Conservation (phyloP, 148 eudicot genomes). For the Nepenthes gracilis region DNA sequence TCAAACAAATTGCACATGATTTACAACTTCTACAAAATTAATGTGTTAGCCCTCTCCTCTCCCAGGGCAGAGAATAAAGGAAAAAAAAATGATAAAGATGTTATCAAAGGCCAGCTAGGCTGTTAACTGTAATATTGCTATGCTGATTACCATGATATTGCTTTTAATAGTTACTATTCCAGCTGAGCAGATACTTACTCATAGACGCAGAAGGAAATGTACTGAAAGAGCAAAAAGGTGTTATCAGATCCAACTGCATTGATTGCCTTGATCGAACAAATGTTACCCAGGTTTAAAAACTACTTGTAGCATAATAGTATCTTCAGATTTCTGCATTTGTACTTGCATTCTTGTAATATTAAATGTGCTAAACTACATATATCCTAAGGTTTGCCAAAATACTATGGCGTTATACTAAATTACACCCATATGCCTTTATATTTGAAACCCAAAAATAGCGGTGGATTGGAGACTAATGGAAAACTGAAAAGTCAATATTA, state of each 20-base stretch:
- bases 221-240: conserved; percentile 63
- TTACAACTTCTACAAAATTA: neutral
- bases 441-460: too few species aligned
- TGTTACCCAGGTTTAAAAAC: conserved; percentile 76
- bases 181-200: conserved; percentile 85
- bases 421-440: too few species aligned
- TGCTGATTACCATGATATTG: conserved; percentile 13
- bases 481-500: too few species aligned
- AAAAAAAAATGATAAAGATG: neutral
- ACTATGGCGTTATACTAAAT: too few species aligned
- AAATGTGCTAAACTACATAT: too few species aligned
- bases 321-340: too few species aligned
- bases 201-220: conserved; percentile 36
- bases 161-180: conserved; percentile 36
- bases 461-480: too few species aligned
- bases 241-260: conserved; percentile 87
- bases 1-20: neutral
- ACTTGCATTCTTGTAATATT: too few species aligned
- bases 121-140: neutral
- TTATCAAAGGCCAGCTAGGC: neutral
- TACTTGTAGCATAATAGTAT: too few species aligned
- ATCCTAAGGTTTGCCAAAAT: too few species aligned
- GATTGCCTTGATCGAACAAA: conserved; percentile 98
- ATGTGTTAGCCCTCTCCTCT: neutral
- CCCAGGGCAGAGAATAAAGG: neutral